Percentiles rank a stretch among this genome's conserved stretches.
Conservation (phyloP, 2,329 filamentous ascomycete genomes). For the Pseudogymnoascus sp. region DNA sequence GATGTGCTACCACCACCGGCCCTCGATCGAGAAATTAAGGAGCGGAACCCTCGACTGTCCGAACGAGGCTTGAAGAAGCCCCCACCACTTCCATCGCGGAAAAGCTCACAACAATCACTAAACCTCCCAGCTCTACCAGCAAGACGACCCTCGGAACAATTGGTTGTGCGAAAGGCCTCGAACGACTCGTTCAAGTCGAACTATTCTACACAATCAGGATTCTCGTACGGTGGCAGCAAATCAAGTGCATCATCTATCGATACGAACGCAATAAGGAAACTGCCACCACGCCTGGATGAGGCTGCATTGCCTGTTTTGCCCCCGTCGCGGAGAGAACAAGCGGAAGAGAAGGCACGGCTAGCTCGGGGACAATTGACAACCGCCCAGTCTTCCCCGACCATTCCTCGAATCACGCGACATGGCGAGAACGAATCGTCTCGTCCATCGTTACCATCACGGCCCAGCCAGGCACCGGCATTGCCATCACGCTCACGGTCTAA, state of each 20-base stretch:
- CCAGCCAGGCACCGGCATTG: constrained; percentile 9
- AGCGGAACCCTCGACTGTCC: constrained; percentile 20
- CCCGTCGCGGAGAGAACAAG: constrained; percentile 42
- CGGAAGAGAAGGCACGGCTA: constrained; percentile 37
- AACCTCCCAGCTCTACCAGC: constrained; percentile 39
- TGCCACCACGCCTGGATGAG: constrained; percentile 49
- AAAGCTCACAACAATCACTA: constrained; percentile 31
- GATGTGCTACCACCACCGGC: constrained; percentile 22
- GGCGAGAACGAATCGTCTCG: constrained; percentile 11
- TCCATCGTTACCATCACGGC: constrained; percentile 24
- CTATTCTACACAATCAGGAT: constrained; percentile 44
- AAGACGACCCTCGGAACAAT: constrained; percentile 37
- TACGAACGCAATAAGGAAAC: constrained; percentile 33
- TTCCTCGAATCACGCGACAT: constrained; percentile 23
- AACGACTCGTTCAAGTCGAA: constrained; percentile 50
- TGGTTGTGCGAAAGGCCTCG: constrained; percentile 43
- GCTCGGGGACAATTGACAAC: constrained; percentile 28
- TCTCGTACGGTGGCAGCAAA: constrained; percentile 39
- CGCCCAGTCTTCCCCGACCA: constrained; percentile 31
- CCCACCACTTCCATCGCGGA: constrained; percentile 20
- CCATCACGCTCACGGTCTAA: neutral
- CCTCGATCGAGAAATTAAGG: constrained; percentile 20
- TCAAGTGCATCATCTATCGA: constrained; percentile 39
- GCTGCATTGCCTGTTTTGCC: constrained; percentile 51
- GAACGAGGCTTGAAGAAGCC: constrained; percentile 21